Base-by-base conservation (phyloP, 2,329 filamentous ascomycete genomes). In the Bipolaris sorokiniana region DNA sequence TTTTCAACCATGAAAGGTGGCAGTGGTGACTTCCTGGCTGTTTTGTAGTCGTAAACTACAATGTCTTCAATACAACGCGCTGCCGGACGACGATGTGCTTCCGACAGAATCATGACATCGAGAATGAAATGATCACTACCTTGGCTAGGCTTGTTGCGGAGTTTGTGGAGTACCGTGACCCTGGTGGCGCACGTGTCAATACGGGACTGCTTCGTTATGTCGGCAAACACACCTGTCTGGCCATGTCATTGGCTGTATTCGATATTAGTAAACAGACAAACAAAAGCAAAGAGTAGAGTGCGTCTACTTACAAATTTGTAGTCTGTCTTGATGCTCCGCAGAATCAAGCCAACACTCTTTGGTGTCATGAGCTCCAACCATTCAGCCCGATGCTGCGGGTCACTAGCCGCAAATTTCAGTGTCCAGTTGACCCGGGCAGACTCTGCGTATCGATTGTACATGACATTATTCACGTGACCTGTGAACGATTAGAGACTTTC, bases 381-480 rank as follows among this genome's bases (percentile, higher is more conserved):
- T 59, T 85, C 79, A 40, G 80, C 74, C 54, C 81, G 80, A 62
- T 93, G 82, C 28, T 77, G 74, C 0, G 86, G 84, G 66, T 92
- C 87, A 58, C 86, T 78, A 2, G 82, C 77, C 4, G 86, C 89
- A 65, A 91, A 88, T 69, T 92, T 89, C 54, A 82, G 81, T 23
- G 88, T 83, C 89, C 90, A 96, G 68, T 92, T 91, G 31, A 94
- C 85, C 34, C 93, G 85, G 3, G 88, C 88, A 5, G 89, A 88
- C 75, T 97, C 93, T 34, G 92, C 92, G 74, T 91, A 96, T 59
- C 90, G 85, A 66, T 90, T 88, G 76, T 96, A 96, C 63, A 85
- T 86, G 61, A 93, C 88, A 67, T 96, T 96, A 74, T 96, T 97
- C 47, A 97, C 89, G 75, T 97, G 92, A 47, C 87, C 86, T 87